Evolutionary conservation across 768 basidiomycete genomes (phyloP).

Genomic region (Crucibulum laeve): DNA sequence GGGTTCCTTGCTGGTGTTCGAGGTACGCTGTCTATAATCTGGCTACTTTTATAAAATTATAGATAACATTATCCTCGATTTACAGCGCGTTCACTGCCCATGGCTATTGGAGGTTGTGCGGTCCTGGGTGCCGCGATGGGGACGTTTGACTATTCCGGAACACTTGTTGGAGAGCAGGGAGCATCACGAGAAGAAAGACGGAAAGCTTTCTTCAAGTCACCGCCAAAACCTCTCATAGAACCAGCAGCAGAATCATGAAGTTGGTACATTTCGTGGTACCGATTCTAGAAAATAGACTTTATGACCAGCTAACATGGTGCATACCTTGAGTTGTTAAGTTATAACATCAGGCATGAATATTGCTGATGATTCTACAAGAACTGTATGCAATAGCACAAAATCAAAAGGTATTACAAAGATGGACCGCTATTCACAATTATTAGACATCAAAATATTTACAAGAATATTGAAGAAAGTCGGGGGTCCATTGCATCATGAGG

Average conservation of each 20-base stretch:
- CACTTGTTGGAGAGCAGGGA: slow-evolving; percentile 43
- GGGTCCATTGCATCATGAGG: too few species aligned
- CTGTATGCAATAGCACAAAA: too few species aligned
- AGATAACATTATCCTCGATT: slow-evolving; percentile 11
- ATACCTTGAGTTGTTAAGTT: too few species aligned
- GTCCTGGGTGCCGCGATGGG: slow-evolving; percentile 78
- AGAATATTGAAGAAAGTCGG: too few species aligned
- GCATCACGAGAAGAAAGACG: slow-evolving; percentile 62
- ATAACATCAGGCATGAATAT: too few species aligned
- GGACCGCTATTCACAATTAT: too few species aligned
- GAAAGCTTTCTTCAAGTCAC: slow-evolving; percentile 80
- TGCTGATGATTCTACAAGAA: too few species aligned
- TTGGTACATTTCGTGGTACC: too few species aligned
- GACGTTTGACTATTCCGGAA: slow-evolving; percentile 75
- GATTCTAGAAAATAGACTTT: too few species aligned
- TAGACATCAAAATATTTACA: too few species aligned
- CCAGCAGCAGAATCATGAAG: slow-evolving; percentile 22
- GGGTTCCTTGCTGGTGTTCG: slow-evolving; percentile 88
- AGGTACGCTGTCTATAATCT: slow-evolving; percentile 46
- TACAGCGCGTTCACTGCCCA: slow-evolving; percentile 78
- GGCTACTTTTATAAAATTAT: slow-evolving; percentile 2
- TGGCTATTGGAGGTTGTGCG: slow-evolving; percentile 75
- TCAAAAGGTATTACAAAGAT: too few species aligned
- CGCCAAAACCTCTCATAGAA: slow-evolving; percentile 35
- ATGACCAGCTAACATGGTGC: too few species aligned